phyloP scores from a whole-genome alignment of 2,329 filamentous ascomycete species.

The Fusarium sp. region DNA sequence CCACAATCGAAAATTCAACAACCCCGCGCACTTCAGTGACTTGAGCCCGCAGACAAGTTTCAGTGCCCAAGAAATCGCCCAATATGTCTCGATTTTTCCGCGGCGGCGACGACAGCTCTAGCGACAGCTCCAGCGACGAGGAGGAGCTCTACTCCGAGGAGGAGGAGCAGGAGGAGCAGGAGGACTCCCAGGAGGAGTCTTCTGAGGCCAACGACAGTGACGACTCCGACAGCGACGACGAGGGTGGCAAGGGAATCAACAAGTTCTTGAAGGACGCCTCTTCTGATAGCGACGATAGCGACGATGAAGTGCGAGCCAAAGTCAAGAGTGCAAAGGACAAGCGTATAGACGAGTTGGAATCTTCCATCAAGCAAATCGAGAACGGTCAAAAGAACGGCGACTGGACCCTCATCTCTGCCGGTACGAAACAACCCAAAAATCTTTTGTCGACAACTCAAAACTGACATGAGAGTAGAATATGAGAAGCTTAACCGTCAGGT shows the following conservation, averaged over 20 bases:
- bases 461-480: slow-evolving; percentile 72
- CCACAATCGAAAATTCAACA: slow-evolving; percentile 57
- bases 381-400: slow-evolving; percentile 98
- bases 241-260: slow-evolving; percentile 77
- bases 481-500: slow-evolving; percentile 94
- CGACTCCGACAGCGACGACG: slow-evolving; percentile 67
- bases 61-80: slow-evolving; percentile 51
- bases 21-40: slow-evolving; percentile 54
- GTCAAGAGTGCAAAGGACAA: slow-evolving; percentile 99
- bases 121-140: slow-evolving; percentile 95
- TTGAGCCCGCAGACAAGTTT: slow-evolving; percentile 47
- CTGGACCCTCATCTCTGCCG: slow-evolving; percentile 91
- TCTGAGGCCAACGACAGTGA: slow-evolving; percentile 64
- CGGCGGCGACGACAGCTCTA: slow-evolving; percentile 90
- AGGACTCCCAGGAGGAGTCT: slow-evolving; percentile 58
- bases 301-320: slow-evolving; percentile 85
- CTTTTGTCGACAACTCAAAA: not conserved
- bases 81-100: slow-evolving; percentile 98
- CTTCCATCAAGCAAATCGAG: slow-evolving; percentile 89
- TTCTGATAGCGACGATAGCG: slow-evolving; percentile 85
- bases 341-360: slow-evolving; percentile 91
- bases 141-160: slow-evolving; percentile 84
- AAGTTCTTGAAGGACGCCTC: slow-evolving; percentile 84
- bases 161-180: slow-evolving; percentile 62
- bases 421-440: slow-evolving; percentile 59